Conservation (phyloP, 176 grass and related monocot species). For the Puccinellia tenuiflora region DNA sequence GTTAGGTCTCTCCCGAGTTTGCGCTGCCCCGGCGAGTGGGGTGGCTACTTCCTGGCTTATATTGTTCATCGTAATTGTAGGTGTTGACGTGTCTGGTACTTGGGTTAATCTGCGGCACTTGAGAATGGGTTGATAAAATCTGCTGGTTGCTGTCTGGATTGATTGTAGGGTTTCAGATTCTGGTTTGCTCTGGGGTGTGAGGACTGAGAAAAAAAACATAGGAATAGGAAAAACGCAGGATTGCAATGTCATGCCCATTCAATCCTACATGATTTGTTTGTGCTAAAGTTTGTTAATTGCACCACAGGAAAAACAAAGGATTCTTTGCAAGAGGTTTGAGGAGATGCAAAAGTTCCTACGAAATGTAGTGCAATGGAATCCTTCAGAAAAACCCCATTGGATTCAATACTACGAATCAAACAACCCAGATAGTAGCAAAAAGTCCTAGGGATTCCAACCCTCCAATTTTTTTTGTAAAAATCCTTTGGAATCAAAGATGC, state of each 20-base stretch:
- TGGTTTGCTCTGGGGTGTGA: background rate
- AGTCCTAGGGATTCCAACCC: background rate
- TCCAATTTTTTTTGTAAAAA: background rate
- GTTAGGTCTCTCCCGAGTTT: background rate
- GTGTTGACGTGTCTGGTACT: background rate
- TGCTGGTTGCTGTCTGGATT: background rate
- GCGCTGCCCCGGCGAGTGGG: background rate
- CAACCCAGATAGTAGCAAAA: background rate
- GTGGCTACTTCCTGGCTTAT: background rate
- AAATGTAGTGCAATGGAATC: background rate
- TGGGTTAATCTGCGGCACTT: conserved; percentile 1
- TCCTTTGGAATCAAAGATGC: background rate
- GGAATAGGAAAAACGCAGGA: background rate
- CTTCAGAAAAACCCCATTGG: background rate
- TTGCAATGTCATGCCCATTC: background rate
- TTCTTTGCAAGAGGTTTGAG: background rate
- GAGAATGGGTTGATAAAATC: background rate
- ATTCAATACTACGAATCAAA: background rate
- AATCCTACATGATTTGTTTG: background rate
- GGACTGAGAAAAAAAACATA: background rate
- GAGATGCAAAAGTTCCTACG: background rate
- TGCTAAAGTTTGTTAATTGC: background rate
- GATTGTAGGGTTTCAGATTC: background rate
- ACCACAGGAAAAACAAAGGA: background rate
- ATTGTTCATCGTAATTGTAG: background rate